phyloP scores from a whole-genome alignment of 352 stramenopile species.

The Phytophthora melonis region DNA sequence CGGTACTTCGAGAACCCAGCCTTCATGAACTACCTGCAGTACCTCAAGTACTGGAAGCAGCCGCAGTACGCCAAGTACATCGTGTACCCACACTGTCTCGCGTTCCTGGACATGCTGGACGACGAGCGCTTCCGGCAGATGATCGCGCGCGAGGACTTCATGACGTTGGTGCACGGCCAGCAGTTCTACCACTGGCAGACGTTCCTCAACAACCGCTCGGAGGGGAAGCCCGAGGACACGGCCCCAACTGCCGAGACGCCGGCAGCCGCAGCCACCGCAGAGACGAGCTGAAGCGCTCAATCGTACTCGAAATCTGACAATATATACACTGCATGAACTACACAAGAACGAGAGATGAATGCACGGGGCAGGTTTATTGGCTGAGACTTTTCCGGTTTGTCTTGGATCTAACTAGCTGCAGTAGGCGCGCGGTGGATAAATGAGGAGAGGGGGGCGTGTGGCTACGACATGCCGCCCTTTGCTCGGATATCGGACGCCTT shows the following conservation, averaged over 20 bases:
- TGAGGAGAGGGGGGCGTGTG: slow-evolving; percentile 32
- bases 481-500: slow-evolving; percentile 17
- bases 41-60: slow-evolving; percentile 94
- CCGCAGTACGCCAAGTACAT: slow-evolving; percentile 94
- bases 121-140: slow-evolving; percentile 90
- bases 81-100: slow-evolving; percentile 87
- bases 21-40: slow-evolving; percentile 93
- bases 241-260: slow-evolving; percentile 17
- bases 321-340: slow-evolving; percentile 18
- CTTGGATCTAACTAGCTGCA: slow-evolving; percentile 18
- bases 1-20: slow-evolving; percentile 91
- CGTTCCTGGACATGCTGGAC: slow-evolving; percentile 91
- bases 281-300: slow-evolving; percentile 26
- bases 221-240: slow-evolving; percentile 45
- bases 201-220: slow-evolving; percentile 83
- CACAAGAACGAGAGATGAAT: background rate
- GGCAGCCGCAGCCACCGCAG: slow-evolving; percentile 14
- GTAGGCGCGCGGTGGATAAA: slow-evolving; percentile 1
- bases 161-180: slow-evolving; percentile 87
- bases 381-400: slow-evolving; percentile 12
- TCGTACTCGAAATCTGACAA: slow-evolving; percentile 6
- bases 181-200: slow-evolving; percentile 93
- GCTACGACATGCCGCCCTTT: slow-evolving; percentile 33
- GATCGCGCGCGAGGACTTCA: slow-evolving; percentile 88
- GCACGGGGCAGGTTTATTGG: slow-evolving; percentile 14